These are phyloP conservation scores for Camellia lanceoleosa DNA, from an alignment of 148 eudicot species.

Conservation along the genomic window DNA sequence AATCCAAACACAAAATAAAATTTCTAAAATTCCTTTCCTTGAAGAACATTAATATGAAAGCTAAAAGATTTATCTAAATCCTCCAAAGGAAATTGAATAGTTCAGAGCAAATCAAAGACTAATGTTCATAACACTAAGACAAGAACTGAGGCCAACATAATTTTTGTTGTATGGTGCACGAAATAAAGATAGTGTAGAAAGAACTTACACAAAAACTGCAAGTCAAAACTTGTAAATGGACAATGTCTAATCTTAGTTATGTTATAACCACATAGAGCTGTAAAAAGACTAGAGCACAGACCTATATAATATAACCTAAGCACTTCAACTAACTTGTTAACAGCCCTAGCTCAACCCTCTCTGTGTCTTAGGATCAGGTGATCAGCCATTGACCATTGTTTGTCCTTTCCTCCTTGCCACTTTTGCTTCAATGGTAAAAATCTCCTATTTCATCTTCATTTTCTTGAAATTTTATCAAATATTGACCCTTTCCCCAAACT, in stretches of 20 bases:
- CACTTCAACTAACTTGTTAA: no score
- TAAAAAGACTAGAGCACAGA: background rate
- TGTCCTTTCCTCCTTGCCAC: no score
- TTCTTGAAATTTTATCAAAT: no score
- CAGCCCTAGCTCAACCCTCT: no score
- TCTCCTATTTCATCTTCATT: no score
- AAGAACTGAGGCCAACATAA: background rate
- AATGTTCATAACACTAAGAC: background rate
- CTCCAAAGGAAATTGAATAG: background rate
- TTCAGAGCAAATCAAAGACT: background rate
- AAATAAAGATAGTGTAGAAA: background rate
- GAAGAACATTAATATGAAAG: background rate
- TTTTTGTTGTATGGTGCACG: background rate
- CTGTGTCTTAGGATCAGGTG: no score
- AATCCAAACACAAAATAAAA: background rate
- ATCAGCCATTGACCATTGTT: no score
- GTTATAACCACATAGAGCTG: background rate
- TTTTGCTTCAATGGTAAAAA: no score
- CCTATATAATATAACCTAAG: background rate
- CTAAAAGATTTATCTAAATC: background rate
- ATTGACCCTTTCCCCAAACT: no score
- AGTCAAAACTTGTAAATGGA: background rate
- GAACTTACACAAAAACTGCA: background rate
- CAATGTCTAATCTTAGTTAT: no score
- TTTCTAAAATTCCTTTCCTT: background rate